Evolutionary conservation across 2,329 filamentous ascomycete genomes (phyloP).

Genomic region (Paecilomyces fulvus): DNA sequence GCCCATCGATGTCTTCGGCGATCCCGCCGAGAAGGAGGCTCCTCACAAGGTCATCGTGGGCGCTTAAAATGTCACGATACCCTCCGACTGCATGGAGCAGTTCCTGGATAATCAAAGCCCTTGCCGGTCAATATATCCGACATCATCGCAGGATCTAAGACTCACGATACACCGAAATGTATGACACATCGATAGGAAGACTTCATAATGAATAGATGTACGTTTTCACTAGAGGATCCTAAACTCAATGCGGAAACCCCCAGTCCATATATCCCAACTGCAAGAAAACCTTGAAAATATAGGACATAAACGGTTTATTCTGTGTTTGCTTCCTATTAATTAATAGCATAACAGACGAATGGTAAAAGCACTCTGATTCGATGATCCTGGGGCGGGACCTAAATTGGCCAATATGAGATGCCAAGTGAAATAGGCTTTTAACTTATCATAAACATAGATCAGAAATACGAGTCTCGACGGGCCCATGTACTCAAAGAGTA

Average conservation of each 20-base stretch:
- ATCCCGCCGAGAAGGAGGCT: conserved; percentile 45
- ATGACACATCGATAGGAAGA: background rate
- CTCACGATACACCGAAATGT: background rate
- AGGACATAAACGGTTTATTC: no score
- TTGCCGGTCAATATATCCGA: background rate
- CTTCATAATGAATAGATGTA: background rate
- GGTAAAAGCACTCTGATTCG: background rate
- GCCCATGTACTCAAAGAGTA: background rate
- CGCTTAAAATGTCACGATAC: conserved; percentile 1
- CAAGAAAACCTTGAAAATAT: no score
- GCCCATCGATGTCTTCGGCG: conserved; percentile 50
- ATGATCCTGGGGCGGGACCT: background rate
- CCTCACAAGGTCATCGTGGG: conserved; percentile 38
- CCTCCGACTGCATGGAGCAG: background rate
- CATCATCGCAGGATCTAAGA: background rate
- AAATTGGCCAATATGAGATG: background rate
- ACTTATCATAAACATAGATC: background rate
- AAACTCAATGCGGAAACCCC: background rate
- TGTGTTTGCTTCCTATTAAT: no score
- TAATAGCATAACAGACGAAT: no score
- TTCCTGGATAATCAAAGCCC: background rate
- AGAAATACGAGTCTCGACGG: background rate
- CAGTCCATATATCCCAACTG: background rate
- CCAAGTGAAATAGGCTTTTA: background rate
- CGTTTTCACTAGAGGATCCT: background rate